A percentile compares a stretch with the other conserved stretches of the same genome.
Evolutionary conservation across 495 filamentous ascomycete genomes (phyloP).

Genomic region (Hyphodiscus hymeniophilus): DNA sequence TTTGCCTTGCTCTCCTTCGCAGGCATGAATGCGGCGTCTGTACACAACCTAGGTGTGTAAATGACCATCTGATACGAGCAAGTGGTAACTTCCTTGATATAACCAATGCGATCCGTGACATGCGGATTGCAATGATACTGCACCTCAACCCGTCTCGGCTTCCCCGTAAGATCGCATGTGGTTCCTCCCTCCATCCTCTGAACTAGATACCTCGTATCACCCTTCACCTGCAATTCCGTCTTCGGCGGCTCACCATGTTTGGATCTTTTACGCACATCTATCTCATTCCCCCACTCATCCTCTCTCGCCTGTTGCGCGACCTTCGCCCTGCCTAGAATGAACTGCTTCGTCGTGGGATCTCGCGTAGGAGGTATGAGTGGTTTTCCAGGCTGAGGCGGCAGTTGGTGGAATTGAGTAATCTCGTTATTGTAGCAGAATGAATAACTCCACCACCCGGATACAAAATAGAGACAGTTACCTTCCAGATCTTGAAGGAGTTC

Average conservation of each 20-base stretch:
- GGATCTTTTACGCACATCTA: slow-evolving; percentile 22
- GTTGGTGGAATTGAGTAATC: slow-evolving; percentile 87
- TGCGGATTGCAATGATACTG: slow-evolving; percentile 89
- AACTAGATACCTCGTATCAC: slow-evolving; percentile 81
- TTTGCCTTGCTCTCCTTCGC: slow-evolving; percentile 74
- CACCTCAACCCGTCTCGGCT: slow-evolving; percentile 76
- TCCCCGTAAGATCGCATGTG: slow-evolving; percentile 83
- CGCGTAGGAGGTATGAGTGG: slow-evolving; percentile 63
- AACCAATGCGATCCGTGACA: slow-evolving; percentile 71
- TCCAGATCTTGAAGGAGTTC: slow-evolving; percentile 85
- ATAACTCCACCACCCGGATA: slow-evolving; percentile 95
- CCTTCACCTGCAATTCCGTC: slow-evolving; percentile 69
- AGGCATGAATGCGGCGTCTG: slow-evolving; percentile 85
- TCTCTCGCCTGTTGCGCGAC: slow-evolving; percentile 26
- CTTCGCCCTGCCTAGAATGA: slow-evolving; percentile 57
- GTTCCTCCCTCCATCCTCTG: slow-evolving; percentile 82
- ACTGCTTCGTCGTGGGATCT: slow-evolving; percentile 70
- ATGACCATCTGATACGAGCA: slow-evolving; percentile 95
- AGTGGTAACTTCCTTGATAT: slow-evolving; percentile 91
- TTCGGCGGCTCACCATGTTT: slow-evolving; percentile 37
- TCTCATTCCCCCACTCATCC: slow-evolving; percentile 25
- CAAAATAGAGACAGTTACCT: slow-evolving; percentile 81
- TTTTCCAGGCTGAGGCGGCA: slow-evolving; percentile 55
- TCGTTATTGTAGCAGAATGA: slow-evolving; percentile 86
- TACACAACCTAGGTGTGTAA: slow-evolving; percentile 86